These are phyloP conservation scores for Ceratocystis papillata DNA, from an alignment of 2,329 filamentous ascomycete genomes.

Conservation along the genomic window DNA sequence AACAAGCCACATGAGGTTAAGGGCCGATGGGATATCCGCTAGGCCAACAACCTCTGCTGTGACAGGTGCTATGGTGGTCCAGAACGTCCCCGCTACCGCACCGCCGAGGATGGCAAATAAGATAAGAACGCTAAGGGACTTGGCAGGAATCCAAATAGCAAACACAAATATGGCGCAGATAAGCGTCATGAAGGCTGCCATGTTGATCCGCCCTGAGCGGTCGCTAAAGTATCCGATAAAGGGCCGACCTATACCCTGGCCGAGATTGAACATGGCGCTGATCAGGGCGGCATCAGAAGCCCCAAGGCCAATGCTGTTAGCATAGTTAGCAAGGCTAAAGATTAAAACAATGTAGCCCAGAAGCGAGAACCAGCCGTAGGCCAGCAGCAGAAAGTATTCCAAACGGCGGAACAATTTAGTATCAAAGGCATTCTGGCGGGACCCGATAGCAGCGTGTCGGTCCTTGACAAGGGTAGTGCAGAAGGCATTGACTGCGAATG, in stretches of 20 bases:
- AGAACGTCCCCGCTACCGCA: constrained; percentile 59
- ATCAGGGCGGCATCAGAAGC: constrained; percentile 58
- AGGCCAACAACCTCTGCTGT: constrained; percentile 65
- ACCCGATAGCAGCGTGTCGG: constrained; percentile 59
- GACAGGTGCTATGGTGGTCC: constrained; percentile 58
- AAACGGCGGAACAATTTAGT: constrained; percentile 47
- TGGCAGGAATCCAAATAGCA: constrained; percentile 61
- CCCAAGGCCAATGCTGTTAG: constrained; percentile 54
- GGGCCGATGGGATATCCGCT: constrained; percentile 51
- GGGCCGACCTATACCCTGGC: constrained; percentile 57
- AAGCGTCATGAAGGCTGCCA: constrained; percentile 55
- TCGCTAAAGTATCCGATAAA: constrained; percentile 64
- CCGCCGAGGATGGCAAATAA: constrained; percentile 64
- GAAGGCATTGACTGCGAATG: constrained; percentile 52
- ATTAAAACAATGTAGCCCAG: constrained; percentile 66
- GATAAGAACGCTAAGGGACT: constrained; percentile 53
- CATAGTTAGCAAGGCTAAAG: constrained; percentile 66
- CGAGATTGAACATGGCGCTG: constrained; percentile 61
- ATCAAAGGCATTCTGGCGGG: constrained; percentile 58
- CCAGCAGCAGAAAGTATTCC: constrained; percentile 54
- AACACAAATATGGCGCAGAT: constrained; percentile 54
- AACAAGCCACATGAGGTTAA: constrained; percentile 62
- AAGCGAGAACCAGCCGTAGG: constrained; percentile 60
- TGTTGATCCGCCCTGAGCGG: constrained; percentile 58
- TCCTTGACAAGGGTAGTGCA: constrained; percentile 57